Percentiles rank a stretch among this genome's conserved stretches.
These are phyloP conservation scores for Zymoseptoria passerinii DNA, from an alignment of 2,329 filamentous ascomycete species.

Conservation along the genomic window DNA sequence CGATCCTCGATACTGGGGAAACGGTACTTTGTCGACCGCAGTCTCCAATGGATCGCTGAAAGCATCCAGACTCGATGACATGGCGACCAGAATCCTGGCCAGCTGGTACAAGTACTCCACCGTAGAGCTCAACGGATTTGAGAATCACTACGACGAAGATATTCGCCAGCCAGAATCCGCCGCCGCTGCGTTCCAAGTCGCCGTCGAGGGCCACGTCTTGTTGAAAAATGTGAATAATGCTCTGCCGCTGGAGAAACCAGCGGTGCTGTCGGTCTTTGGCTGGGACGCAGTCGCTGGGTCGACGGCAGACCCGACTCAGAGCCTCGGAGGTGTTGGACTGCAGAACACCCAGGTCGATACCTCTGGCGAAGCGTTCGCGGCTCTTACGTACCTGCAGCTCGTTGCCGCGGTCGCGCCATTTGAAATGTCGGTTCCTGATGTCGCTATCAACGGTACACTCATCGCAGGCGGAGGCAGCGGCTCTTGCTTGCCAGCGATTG, in stretches of 20 bases:
- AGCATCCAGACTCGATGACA: conserved; percentile 24
- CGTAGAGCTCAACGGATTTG: conserved; percentile 18
- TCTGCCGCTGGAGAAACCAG: conserved; percentile 43
- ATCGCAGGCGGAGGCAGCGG: conserved; percentile 19
- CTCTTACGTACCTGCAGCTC: not conserved
- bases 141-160: conserved; percentile 36
- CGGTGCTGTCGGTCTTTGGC: conserved; percentile 31
- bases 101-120: conserved; percentile 15
- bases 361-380: not conserved
- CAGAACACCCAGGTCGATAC: conserved; percentile 12
- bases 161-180: conserved; percentile 33
- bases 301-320: not conserved
- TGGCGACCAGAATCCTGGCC: conserved; percentile 24
- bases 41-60: conserved; percentile 25
- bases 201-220: conserved; percentile 45
- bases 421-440: not conserved
- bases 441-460: conserved; percentile 16
- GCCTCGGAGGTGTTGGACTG: conserved; percentile 4
- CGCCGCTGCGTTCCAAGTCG: conserved; percentile 2
- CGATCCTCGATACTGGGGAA: conserved; percentile 19
- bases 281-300: conserved; percentile 24
- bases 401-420: not conserved
- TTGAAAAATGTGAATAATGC: conserved; percentile 56
- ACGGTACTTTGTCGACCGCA: conserved; percentile 20
- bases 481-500: conserved; percentile 5